phyloP scores from a whole-genome alignment of 225 moss, liverwort and hornwort species.

The Ulota crispa region DNA sequence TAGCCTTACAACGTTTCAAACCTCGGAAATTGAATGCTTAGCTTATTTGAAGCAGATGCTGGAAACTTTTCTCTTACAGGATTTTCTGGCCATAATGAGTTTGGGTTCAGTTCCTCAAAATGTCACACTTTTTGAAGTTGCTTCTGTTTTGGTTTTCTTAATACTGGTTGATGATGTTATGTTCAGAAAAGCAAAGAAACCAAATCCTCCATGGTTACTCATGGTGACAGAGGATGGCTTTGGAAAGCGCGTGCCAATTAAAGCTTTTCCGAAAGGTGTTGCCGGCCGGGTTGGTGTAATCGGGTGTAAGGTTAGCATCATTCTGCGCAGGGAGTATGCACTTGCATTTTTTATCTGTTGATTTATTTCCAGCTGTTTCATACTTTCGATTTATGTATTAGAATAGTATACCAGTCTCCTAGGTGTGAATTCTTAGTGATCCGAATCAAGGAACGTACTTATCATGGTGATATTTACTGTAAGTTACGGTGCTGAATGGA shows the following conservation, averaged over 20 bases:
- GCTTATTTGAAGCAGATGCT: not conserved
- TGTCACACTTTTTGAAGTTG: not conserved
- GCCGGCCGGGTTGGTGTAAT: constrained; percentile 89
- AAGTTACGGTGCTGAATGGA: not conserved
- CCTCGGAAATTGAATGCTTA: constrained; percentile 3
- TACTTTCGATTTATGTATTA: not conserved
- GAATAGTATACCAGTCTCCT: not conserved
- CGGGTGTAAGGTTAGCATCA: constrained; percentile 75
- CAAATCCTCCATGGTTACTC: constrained; percentile 71
- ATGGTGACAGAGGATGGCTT: constrained; percentile 89
- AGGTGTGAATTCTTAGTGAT: not conserved
- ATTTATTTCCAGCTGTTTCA: not conserved
- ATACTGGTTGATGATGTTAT: constrained; percentile 1
- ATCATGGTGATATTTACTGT: not conserved
- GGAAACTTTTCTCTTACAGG: not conserved
- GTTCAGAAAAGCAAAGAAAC: constrained; percentile 41
- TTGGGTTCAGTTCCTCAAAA: not conserved
- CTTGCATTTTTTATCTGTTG: constrained; percentile 3
- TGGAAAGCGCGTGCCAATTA: constrained; percentile 91
- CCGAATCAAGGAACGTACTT: not conserved
- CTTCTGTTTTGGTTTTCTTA: not conserved
- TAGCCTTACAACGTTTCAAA: not conserved
- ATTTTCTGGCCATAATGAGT: not conserved
- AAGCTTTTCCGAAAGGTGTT: constrained; percentile 69
- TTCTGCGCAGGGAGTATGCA: not conserved